phyloP scores from a whole-genome alignment of 345 rosid species.

The Populus davidiana region DNA sequence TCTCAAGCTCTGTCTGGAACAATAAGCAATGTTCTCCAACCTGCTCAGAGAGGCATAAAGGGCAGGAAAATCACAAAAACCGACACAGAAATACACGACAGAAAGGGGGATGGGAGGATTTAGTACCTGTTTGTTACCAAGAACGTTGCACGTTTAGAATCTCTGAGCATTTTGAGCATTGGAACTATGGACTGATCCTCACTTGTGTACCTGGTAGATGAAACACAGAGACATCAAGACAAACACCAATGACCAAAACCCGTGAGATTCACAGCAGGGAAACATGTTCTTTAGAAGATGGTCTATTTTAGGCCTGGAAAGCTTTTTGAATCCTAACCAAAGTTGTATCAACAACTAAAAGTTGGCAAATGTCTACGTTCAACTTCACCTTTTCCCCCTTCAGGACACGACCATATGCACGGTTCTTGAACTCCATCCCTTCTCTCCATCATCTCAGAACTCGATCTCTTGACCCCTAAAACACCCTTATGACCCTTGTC shows the following conservation, averaged over 20 bases:
- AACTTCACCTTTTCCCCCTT: constrained; percentile 47
- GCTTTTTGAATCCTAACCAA: not conserved
- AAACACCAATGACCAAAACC: not conserved
- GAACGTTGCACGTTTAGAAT: constrained; percentile 91
- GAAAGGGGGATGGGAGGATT: not conserved
- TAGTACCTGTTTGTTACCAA: constrained; percentile 92
- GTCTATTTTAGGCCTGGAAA: not conserved
- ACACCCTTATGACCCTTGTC: constrained; percentile 32
- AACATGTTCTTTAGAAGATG: no score
- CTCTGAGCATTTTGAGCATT: constrained; percentile 82
- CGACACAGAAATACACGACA: not conserved
- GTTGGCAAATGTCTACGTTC: constrained; percentile 12
- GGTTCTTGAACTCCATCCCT: constrained; percentile 42
- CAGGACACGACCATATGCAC: constrained; percentile 63
- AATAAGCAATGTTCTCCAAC: constrained; percentile 98
- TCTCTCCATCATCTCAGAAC: constrained; percentile 24
- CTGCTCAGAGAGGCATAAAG: constrained; percentile 36
- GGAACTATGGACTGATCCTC: constrained; percentile 77
- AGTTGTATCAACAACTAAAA: not conserved
- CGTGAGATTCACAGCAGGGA: not conserved
- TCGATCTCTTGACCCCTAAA: constrained; percentile 37
- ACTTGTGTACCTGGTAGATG: constrained; percentile 62
- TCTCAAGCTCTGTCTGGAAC: constrained; percentile 98
- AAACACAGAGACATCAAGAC: not conserved
- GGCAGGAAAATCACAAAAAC: constrained; percentile 1